Base-by-base conservation (phyloP, 2,329 filamentous ascomycete species). In the Fusarium buharicum region DNA sequence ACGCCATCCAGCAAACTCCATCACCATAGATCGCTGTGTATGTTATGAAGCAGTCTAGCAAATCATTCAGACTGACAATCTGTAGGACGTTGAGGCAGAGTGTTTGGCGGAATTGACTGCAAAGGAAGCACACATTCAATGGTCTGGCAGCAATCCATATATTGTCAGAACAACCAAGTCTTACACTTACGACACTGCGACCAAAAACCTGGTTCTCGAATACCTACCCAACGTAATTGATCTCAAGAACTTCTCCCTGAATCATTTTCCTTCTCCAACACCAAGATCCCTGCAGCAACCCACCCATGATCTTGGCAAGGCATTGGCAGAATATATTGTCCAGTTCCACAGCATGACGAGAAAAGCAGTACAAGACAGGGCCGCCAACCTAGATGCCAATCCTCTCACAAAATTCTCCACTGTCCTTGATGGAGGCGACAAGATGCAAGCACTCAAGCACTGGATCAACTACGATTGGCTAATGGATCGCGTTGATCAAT, bases 381-480 rank as follows among this genome's bases (percentile, higher is more conserved):
- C 16, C 1, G 2, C 7, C 2, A 13, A 22, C 11, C 18, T n/a
- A 6, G 10, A n/a, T 2, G 8, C 2, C 3, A 7, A 30, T 2
- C 6, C 16, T 10, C 3, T 8, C 3, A 13, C 14, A 2, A 24
- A 13, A 6, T 16, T 24, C 4, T 14, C 20, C 12, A 13, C 8
- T 3, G 36, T 33, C 1, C 38, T 59, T 3, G 6, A 11, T 6
- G 9, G 3, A 14, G 38, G 36, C 14, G n/a, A 30, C 2, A 18
- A 58, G 2, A 59, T 58, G 53, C 54, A 58, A 16, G 22, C 20
- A 4, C 22, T 59, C 1, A 47, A 53, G 4, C 28, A 48, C 14
- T 16, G 6, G 9, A 47, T 48, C 11, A 47, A 59, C 10, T 53
- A 39, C n/a, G 41, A 48, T 16, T 58, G 47, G 56, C 13, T 59